Evolutionary conservation across 352 stramenopile species (phyloP), one percentile per base, ranked within the genome.

Genomic region (Globisporangium recalcitrans): DNA sequence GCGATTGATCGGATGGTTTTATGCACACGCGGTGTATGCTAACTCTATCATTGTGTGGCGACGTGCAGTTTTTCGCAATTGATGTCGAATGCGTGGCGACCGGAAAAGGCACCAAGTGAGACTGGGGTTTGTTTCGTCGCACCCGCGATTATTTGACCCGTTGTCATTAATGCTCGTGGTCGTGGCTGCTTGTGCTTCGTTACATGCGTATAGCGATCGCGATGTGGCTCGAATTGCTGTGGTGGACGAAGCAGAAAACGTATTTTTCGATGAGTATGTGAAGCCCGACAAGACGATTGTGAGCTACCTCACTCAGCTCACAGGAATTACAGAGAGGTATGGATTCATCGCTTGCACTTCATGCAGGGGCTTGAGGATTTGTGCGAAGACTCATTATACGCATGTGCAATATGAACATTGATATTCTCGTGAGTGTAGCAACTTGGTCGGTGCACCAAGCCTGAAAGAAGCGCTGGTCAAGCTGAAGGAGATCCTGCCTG

Each of bases 71-170:
- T 67, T 97, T 92, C 58, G 90, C 88, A 10, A 96, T 98, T 67
- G 91, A 98, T 67, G 90, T 98, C 57, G 91, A 98, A 71, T 98
- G 91, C 70, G 87, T 98, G 14, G 90, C 91, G 16, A 96, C 88
- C 0, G 91, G 91, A 16, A 87, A 71, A 29, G 87, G 85, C 54
- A 85, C 72, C 42, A 75, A 82, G 85, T 94, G 62, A 59, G 38
- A 46, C 11, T 46, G 38, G 38, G 14, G 8, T 46, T 46, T 21
- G 16, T 21, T 22, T 16, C n/a, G 0, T 54, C 26, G 7, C 16
- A 46, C 38, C 16, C 16, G 38, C 19, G 16, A 11, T 22, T 22
- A 46, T 22, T 8, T 16, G 6, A 11, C 19, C 22, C 16, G 38
- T 46, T 46, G 38, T 46, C 38, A 46, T 16, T 46, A 5, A 46